These are phyloP conservation scores for Ustanciosporium gigantosporum DNA, from an alignment of 1,284 basidiomycete species.

Conservation along the genomic window DNA sequence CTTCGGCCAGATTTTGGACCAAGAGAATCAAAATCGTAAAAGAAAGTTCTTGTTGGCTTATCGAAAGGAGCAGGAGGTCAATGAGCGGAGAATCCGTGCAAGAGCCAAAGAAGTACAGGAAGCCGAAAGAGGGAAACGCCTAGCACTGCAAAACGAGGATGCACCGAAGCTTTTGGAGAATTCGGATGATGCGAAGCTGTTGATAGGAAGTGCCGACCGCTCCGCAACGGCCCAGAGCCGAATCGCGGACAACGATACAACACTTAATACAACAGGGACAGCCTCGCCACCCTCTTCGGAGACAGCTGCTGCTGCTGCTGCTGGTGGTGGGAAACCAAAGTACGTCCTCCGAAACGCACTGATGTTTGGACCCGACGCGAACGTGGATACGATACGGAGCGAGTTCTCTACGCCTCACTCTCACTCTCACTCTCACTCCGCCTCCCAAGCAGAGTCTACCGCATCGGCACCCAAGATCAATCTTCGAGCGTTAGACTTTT, in stretches of 20 bases:
- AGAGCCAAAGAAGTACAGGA: constrained; percentile 7
- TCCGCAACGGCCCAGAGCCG: background rate
- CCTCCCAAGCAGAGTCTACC: background rate
- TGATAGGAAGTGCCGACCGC: too few relatives aligned
- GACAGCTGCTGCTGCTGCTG: background rate
- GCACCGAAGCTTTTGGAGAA: background rate
- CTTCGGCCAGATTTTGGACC: constrained; percentile 47
- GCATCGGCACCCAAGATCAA: background rate
- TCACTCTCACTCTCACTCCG: background rate
- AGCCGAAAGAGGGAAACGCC: constrained; percentile 18
- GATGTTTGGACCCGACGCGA: constrained; percentile 47
- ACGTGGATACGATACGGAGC: constrained; percentile 14
- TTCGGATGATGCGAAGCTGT: constrained; percentile 8
- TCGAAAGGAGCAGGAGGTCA: constrained; percentile 25
- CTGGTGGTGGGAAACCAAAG: background rate
- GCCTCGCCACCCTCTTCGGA: background rate
- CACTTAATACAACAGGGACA: background rate
- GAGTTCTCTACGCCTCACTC: too few relatives aligned
- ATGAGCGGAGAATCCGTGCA: constrained; percentile 19
- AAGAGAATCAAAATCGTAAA: constrained; percentile 36
- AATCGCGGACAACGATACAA: background rate
- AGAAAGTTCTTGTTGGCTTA: constrained; percentile 48
- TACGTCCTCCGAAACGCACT: constrained; percentile 48
- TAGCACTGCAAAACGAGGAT: constrained; percentile 19
- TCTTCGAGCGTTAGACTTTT: background rate